Conservation (phyloP, 495 filamentous ascomycete genomes). For the Oidiodendron maius region DNA sequence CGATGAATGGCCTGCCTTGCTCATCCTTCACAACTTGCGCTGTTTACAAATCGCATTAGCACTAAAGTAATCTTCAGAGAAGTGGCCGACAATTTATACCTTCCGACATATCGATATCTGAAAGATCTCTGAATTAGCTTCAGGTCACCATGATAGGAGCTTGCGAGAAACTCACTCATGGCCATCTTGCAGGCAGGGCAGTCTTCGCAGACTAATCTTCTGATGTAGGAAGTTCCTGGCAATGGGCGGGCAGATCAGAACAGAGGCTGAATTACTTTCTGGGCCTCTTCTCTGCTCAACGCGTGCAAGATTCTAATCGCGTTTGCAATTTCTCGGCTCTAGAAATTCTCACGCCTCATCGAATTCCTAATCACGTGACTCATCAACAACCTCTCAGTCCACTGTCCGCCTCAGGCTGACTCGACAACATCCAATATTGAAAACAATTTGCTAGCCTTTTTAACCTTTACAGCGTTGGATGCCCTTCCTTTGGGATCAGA, state of each 20-base stretch:
- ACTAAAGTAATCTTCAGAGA: slow-evolving; percentile 1
- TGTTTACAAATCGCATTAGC: slow-evolving; percentile 18
- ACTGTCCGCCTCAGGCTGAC: too few species aligned
- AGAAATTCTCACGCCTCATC: neutral
- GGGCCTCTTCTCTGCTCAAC: slow-evolving; percentile 6
- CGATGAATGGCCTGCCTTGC: slow-evolving; percentile 92
- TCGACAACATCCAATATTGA: too few species aligned
- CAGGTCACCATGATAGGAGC: slow-evolving; percentile 25
- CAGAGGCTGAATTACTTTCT: neutral
- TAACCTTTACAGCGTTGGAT: too few species aligned
- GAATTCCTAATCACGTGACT: neutral
- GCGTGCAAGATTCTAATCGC: slow-evolving; percentile 14
- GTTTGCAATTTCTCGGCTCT: slow-evolving; percentile 5
- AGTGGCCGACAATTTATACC: slow-evolving; percentile 38
- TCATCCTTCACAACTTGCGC: slow-evolving; percentile 71
- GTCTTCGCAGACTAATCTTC: slow-evolving; percentile 9
- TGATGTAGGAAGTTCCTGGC: neutral
- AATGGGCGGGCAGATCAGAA: neutral
- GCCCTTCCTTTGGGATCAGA: too few species aligned
- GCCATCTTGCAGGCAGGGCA: slow-evolving; percentile 20
- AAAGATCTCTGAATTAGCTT: slow-evolving; percentile 17
- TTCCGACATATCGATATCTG: slow-evolving; percentile 73
- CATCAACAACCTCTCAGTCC: neutral
- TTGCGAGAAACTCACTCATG: slow-evolving; percentile 21
- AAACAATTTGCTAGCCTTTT: too few species aligned